phyloP scores from a whole-genome alignment of 2,329 filamentous ascomycete genomes.

The Penicillium polonicum region DNA sequence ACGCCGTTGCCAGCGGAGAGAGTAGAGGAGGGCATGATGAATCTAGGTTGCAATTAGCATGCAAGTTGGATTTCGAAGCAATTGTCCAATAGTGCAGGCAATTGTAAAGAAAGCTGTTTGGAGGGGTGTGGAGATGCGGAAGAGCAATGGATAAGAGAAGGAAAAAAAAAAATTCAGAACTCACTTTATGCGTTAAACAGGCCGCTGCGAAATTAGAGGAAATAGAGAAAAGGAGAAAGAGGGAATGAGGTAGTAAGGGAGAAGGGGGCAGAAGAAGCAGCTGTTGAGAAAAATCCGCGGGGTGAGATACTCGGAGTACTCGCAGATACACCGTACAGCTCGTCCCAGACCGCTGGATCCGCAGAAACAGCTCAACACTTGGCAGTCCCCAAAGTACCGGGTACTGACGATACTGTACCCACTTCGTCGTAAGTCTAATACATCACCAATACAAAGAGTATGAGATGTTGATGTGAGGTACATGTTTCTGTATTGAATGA shows the following conservation, averaged over 20 bases:
- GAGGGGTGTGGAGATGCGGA: constrained; percentile 5
- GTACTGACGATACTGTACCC: constrained; percentile 19
- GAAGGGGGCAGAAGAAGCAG: constrained; percentile 14
- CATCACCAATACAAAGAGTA: background rate
- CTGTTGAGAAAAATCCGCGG: constrained; percentile 29
- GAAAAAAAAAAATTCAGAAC: background rate
- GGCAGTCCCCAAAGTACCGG: constrained; percentile 26
- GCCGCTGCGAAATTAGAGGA: constrained; percentile 18
- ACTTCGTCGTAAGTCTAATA: background rate
- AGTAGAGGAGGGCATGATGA: constrained; percentile 57
- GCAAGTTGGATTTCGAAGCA: background rate
- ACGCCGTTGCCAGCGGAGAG: constrained; percentile 54
- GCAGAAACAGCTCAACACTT: constrained; percentile 20
- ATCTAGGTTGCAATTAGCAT: constrained; percentile 16
- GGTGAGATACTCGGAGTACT: constrained; percentile 22
- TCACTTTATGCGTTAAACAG: constrained; percentile 24
- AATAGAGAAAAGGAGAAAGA: constrained; percentile 17
- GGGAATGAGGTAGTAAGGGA: constrained; percentile 24
- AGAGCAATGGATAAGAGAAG: constrained; percentile 12
- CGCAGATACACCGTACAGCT: constrained; percentile 31
- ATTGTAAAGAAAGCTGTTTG: constrained; percentile 2
- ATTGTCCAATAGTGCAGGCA: background rate
- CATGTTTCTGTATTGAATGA: background rate
- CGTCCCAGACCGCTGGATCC: constrained; percentile 17
- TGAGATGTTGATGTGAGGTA: background rate